Evolutionary conservation across 2,329 filamentous ascomycete genomes (phyloP), one percentile per base, ranked within the genome.

Genomic region (Trichophyton simii): DNA sequence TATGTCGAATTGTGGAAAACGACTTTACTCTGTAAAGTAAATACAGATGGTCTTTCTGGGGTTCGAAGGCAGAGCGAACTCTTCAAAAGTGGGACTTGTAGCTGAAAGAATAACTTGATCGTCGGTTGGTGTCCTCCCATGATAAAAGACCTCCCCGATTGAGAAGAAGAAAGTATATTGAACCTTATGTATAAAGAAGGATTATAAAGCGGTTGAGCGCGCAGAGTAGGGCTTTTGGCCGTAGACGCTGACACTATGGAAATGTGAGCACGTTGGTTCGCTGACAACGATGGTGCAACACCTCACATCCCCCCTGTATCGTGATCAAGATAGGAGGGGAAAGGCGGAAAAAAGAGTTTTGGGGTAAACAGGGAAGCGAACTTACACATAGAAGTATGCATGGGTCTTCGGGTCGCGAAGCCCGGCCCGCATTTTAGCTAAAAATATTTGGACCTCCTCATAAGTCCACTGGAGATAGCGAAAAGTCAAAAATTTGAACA

Each of bases 401-500:
- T 64, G 67, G 1, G 63, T 66, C 22, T 62, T 61, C 9, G 65
- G 66, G 41, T 68, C 67, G 8, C 64, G 63, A 13, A 68, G 63
- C 7, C 60, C 52, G n/a, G 63, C 55, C 28, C 66, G 67, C 67
- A 69, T 68, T 50, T 67, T 62, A 13, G 65, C 66, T 15, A 70
- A 65, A 34, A 64, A 66, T 1, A 67, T 18, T 59, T 67, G 68
- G 1, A 68, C 64, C 15, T 65, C 63, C 36, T 66, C 65, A 48
- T 67, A 68, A 3, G 64, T 65, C 67, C 68, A 70, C 52, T 66
- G 48, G 11, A 20, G 11, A 13, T 18, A 5, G 15, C 31, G 31
- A 58, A 58, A 41, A 58, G 55, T 58, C n/a, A 58, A 54, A 31
- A 54, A 18, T n/a, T 42, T 54, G 28, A 25, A 34, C 25, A 57